Conservation (phyloP, 768 basidiomycete genomes). For the Russula vinacea region DNA sequence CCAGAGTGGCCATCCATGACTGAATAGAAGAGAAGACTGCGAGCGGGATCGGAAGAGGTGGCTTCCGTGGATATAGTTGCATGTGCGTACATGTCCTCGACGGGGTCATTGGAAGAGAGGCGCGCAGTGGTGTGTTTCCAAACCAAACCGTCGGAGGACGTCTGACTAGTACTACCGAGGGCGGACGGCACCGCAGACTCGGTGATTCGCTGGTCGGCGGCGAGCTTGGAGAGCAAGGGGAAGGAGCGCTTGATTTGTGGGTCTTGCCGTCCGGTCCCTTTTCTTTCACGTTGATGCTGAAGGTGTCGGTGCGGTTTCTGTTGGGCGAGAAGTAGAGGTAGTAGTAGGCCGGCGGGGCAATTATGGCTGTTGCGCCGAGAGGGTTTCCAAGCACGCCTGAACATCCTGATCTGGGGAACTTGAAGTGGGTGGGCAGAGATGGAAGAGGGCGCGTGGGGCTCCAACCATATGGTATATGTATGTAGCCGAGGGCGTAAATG, state of each 20-base stretch:
- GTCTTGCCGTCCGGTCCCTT: constrained; percentile 59
- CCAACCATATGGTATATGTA: no score
- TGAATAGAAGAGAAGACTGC: constrained; percentile 79
- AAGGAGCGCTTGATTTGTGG: constrained; percentile 50
- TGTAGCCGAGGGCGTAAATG: no score
- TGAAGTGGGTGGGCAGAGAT: neutral
- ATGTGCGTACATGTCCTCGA: constrained; percentile 83
- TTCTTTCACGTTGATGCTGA: constrained; percentile 56
- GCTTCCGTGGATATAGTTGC: constrained; percentile 64
- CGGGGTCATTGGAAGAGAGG: constrained; percentile 81
- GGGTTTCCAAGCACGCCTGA: constrained; percentile 67
- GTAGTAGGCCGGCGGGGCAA: constrained; percentile 48
- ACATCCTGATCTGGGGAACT: constrained; percentile 44
- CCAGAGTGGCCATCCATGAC: constrained; percentile 94
- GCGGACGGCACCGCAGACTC: constrained; percentile 45
- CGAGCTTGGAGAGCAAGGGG: constrained; percentile 52
- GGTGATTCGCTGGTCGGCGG: constrained; percentile 55
- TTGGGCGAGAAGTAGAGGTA: constrained; percentile 50
- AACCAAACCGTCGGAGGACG: constrained; percentile 51
- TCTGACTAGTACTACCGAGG: constrained; percentile 37
- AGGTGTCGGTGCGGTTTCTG: constrained; percentile 41
- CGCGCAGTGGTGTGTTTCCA: constrained; percentile 80
- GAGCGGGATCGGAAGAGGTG: constrained; percentile 55
- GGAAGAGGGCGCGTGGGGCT: no score
- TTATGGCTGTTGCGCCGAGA: constrained; percentile 49